Base-by-base conservation (phyloP, 345 rosid species). In the Cardamine occulta region DNA sequence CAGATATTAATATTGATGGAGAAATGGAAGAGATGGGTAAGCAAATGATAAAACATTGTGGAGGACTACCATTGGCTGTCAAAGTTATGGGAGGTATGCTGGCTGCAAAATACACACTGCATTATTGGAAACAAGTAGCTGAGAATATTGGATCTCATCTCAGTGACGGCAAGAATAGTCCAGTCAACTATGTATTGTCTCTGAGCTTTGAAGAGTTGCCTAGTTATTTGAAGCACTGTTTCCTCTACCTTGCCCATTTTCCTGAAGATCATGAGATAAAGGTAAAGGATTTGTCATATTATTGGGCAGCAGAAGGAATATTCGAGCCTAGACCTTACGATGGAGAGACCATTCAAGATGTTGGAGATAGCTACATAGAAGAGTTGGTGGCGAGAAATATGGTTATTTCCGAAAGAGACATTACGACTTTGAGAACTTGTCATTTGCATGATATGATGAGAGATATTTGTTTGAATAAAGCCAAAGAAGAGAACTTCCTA, bases 261-360 rank as follows among this genome's bases (percentile, higher is more conserved):
- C 75, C 49, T 4, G 66, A 73, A 52, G 63, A 84, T 68, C 61
- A n/a, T 12, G 57, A 44, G 1, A 87, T 87, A 64, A 34, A 76
- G 0, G 44, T 42, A 0, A 69, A 57, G 7, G 70, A 58, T 3
- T 39, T 87, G 28, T 54, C 80, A 34, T 63, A 39, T 12, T 68
- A 63, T 34, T 87, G 84, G 89, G 63, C 73, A 37, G 86, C 81
- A 3, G 82, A 82, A 40, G 86, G 87, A 15, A 39, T 84, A 24
- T 13, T 0, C 4, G 21, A 55, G 10, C 34, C 12, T 9, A 57
- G 52, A 0, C 3, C 11, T 18, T 32, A 26, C 6, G 49, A 73
- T 65, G 58, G 74, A 47, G 28, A 56, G 29, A 47, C 3, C 28
- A 71, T 53, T 13, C 75, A 40, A 31, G 77, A 83, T 59, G 75